Evolutionary conservation across 208 protist genomes (phyloP), one percentile per base, ranked within the genome.

Genomic region (Crithidia acanthocephali): DNA sequence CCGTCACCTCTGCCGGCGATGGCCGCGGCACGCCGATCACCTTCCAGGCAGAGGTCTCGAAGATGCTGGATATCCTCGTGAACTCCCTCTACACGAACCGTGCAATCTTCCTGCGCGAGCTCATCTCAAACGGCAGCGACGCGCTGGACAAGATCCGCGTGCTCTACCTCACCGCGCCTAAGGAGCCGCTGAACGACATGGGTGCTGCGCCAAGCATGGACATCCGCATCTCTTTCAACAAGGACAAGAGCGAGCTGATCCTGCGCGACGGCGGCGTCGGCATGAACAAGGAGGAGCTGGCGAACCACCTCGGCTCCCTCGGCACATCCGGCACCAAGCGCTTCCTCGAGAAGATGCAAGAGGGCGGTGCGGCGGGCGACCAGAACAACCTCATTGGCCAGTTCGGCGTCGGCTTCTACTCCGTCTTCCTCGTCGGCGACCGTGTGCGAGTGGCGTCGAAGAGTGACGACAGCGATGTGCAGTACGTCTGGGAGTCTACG

Each of bases 351-450:
- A 84, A 93, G 59, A 55, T 77, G 53, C 71, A 88, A 68, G 70
- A 66, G 53, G 64, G 50, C 42, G 78, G 65, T 33, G 53, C 32
- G 13, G 68, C 52, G 0, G 78, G 73, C 55, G 66, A 73, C 44
- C 97, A 98, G 79, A 84, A 87, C 55, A 98, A 94, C 76, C 84
- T 99, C 23, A 99, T 99, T 91, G 99, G 99, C 47, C 99, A 99
- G 94, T 99, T 99, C 78, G 99, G 99, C 87, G 99, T 99, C 30
- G 99, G 99, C 78, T 99, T 99, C 85, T 99, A 99, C 91, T 99
- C 99, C 25, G 96, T 98, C 20, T 99, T 99, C 77, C 91, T 99
- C 18, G 98, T 99, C 35, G 98, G 98, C 18, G 98, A 99, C 56
- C 81, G 81, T 23, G 99, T 99, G 55, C 88, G 83, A 8, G 99